Conservation (phyloP, 169 alveolate species). For the Plasmodium cynomolgi region DNA sequence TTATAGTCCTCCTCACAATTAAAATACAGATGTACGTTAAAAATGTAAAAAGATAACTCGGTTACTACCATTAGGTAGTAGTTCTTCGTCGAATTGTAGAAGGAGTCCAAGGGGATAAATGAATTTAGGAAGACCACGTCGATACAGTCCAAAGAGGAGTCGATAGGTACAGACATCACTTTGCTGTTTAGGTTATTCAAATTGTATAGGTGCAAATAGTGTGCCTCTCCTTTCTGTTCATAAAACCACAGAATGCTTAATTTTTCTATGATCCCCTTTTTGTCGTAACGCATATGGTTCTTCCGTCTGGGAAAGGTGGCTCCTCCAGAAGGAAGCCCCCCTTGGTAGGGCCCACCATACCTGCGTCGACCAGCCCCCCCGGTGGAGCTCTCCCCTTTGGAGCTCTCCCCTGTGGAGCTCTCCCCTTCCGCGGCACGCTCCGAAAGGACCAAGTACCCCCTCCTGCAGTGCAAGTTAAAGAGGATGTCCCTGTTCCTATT, state of each 20-base stretch:
- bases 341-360: not conserved
- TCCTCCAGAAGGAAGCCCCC: not conserved
- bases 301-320: not conserved
- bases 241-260: constrained; percentile 55
- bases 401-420: not conserved
- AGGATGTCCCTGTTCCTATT: constrained; percentile 33
- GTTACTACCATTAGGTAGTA: constrained; percentile 56
- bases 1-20: constrained; percentile 71
- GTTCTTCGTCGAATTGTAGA: constrained; percentile 47
- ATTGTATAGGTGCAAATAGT: constrained; percentile 49
- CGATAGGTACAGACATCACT: constrained; percentile 15
- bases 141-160: constrained; percentile 49
- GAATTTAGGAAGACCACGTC: constrained; percentile 28
- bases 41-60: constrained; percentile 35
- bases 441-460: not conserved
- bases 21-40: constrained; percentile 58
- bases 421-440: not conserved
- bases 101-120: constrained; percentile 46
- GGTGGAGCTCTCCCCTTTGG: not conserved
- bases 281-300: not conserved
- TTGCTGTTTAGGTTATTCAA: constrained; percentile 43
- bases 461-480: constrained; percentile 19
- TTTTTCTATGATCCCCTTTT: constrained; percentile 42
- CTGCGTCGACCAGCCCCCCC: not conserved
- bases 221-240: constrained; percentile 7